phyloP scores from a whole-genome alignment of 805 yeast genomes.

The Wickerhamiella azyma region DNA sequence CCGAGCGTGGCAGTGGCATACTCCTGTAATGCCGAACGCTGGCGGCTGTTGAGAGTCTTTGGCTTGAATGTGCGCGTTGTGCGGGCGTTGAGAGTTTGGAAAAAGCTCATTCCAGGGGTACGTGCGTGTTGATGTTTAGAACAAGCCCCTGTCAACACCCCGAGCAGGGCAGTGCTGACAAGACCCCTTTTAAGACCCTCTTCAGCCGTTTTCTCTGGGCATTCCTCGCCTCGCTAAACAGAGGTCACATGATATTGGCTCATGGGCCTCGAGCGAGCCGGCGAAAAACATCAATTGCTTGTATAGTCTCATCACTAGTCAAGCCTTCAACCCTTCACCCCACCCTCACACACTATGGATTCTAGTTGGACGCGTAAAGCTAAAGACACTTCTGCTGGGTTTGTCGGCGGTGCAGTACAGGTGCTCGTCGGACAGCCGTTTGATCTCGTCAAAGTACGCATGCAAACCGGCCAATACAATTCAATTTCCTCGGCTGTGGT shows the following conservation, averaged over 20 bases:
- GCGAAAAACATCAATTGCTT: background rate
- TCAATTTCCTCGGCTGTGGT: slow-evolving; percentile 39
- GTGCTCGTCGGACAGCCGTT: slow-evolving; percentile 52
- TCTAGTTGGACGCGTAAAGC: slow-evolving; percentile 30
- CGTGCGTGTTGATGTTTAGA: too few species aligned
- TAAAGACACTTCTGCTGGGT: slow-evolving; percentile 42
- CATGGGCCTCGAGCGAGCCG: background rate
- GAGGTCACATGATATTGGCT: background rate
- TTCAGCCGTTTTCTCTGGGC: background rate
- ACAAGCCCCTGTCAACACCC: background rate
- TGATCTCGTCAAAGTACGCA: slow-evolving; percentile 55
- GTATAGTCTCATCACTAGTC: background rate
- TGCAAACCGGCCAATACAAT: slow-evolving; percentile 53
- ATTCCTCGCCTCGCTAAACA: background rate
- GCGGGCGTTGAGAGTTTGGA: slow-evolving; percentile 16
- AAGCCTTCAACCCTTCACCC: background rate
- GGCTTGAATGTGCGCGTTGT: slow-evolving; percentile 28
- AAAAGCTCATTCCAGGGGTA: slow-evolving; percentile 15
- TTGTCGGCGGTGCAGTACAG: slow-evolving; percentile 42
- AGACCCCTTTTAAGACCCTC: background rate
- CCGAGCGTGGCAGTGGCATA: slow-evolving; percentile 95
- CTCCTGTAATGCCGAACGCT: slow-evolving; percentile 40
- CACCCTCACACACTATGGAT: background rate
- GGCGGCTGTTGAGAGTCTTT: slow-evolving; percentile 20
- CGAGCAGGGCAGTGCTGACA: background rate